A percentile compares a stretch with the other conserved stretches of the same genome.
These are phyloP conservation scores for Rossbeevera mucosa DNA, from an alignment of 768 basidiomycete species.

Conservation along the genomic window DNA sequence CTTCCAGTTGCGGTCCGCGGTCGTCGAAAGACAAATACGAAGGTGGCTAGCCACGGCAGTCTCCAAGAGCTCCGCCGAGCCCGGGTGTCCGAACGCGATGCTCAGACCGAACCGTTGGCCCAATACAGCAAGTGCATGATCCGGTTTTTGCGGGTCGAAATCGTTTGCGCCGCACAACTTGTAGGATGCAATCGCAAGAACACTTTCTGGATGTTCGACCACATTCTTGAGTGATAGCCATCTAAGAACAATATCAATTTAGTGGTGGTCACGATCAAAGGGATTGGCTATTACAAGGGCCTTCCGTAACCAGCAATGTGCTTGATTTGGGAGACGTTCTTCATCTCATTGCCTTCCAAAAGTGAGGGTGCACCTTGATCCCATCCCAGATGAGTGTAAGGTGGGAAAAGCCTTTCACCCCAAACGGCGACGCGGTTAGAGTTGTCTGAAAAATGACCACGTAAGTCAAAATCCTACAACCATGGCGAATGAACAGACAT, in stretches of 20 bases:
- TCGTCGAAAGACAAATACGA: constrained; percentile 6
- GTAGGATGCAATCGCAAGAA: neutral
- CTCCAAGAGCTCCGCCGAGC: constrained; percentile 2
- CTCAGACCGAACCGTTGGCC: constrained; percentile 5
- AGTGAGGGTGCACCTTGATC: neutral
- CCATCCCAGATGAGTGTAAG: neutral
- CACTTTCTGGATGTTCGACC: neutral
- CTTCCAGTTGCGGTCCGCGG: constrained; percentile 7
- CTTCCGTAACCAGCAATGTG: neutral
- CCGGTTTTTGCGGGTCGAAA: neutral
- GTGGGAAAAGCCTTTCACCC: neutral
- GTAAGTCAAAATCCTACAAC: neutral
- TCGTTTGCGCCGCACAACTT: neutral
- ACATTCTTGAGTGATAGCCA: constrained; percentile 6
- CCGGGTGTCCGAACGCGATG: constrained; percentile 2
- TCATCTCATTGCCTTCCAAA: neutral
- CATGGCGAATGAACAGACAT: neutral
- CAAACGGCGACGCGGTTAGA: neutral
- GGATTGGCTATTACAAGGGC: neutral
- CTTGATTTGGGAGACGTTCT: neutral
- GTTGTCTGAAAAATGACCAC: neutral
- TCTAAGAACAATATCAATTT: neutral
- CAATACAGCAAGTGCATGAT: neutral
- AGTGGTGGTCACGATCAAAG: neutral
- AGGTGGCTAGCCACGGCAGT: constrained; percentile 11